Evolutionary conservation across 768 basidiomycete species (phyloP), one percentile per base, ranked within the genome.

Genomic region (Kwoniella sp.): DNA sequence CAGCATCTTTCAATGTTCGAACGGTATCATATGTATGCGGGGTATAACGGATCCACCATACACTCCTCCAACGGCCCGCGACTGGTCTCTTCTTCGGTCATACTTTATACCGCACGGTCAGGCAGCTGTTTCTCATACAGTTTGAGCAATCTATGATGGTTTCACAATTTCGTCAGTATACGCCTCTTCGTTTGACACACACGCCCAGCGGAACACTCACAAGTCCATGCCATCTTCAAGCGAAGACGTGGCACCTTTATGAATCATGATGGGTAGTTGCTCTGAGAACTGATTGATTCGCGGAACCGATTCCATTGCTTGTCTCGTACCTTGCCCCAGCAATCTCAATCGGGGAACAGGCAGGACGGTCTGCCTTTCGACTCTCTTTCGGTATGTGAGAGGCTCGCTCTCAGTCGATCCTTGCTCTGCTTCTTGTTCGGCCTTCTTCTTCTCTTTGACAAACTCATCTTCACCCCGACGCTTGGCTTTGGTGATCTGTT

Each of bases 191-290:
- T 33, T 33, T 6, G 33, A 33, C 13, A 33, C 13, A 33, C 13
- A 33, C 13, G 13, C 33, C 33, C 5, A 13, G 13, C 33, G 25
- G 37, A 13, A 21, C 46, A 77, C 77, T 71, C 57, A 78, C 77
- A 77, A n/a, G 60, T 78, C 72, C 79, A 80, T 80, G 10, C 70
- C 74, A 25, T 75, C 69, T 54, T 80, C 79, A 50, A 80, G 58
- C 15, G 69, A 56, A 19, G 62, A 55, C 0, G 72, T 73, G 2
- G 76, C 71, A 56, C 77, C 71, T 26, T 72, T 71, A 67, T 78
- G 77, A 48, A 72, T 73, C 51, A 72, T 51, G 7, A 62, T 50
- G 0, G 79, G 77, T 17, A 72, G 49, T 33, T 71, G 63, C 10
- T 60, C 55, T 5, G 67, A 60, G 17, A 63, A 64, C 37, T 64